Evolutionary conservation across 225 moss, liverwort and hornwort genomes (phyloP).

Genomic region (Polytrichum commune): DNA sequence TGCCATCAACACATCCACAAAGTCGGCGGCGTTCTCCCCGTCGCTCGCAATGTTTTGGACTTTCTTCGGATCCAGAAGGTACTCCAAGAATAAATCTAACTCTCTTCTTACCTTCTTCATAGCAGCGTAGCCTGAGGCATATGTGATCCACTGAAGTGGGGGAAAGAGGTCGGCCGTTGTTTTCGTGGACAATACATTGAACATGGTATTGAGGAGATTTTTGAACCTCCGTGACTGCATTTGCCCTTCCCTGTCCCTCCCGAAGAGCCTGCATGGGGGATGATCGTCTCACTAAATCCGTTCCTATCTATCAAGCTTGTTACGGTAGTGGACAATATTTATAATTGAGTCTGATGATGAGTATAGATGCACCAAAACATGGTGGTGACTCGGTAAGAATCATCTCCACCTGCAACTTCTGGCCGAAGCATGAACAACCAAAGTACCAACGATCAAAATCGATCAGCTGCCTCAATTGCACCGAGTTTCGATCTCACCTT

Average conservation of each 20-base stretch:
- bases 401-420: too few species aligned
- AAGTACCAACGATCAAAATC: too few species aligned
- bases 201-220: not conserved
- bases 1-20: not conserved
- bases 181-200: too few species aligned
- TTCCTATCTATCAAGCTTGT: too few species aligned
- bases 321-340: too few species aligned
- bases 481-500: slow-evolving; percentile 13
- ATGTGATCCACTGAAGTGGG: not conserved
- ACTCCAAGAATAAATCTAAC: not conserved
- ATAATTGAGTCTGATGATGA: too few species aligned
- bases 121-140: not conserved
- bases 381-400: too few species aligned
- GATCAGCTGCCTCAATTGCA: too few species aligned
- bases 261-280: not conserved
- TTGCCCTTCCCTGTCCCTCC: not conserved
- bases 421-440: too few species aligned
- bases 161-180: not conserved
- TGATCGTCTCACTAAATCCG: too few species aligned
- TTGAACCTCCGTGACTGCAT: not conserved
- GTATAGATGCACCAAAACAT: too few species aligned
- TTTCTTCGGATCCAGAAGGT: not conserved
- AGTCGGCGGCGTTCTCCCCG: not conserved
- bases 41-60: not conserved
- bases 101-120: not conserved